Base-by-base conservation (phyloP, 805 yeast species). In the Monosporozyma solicola region DNA sequence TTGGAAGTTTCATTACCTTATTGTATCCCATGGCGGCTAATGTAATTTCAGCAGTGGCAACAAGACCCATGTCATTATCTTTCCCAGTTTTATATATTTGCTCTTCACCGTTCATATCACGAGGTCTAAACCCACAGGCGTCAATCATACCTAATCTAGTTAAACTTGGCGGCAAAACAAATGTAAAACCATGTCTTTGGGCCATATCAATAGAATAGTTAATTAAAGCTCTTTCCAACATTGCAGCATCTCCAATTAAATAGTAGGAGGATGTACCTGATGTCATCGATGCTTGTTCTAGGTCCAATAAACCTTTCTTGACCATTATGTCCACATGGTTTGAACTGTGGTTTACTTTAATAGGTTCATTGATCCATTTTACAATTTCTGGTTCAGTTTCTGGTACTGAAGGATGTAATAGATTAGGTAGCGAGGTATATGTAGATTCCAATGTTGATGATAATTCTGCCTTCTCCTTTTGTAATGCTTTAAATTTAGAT, bases 31-130 rank as follows among this genome's bases (percentile, higher is more conserved):
- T 70, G 0, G 90, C 97, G 0, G 97, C 99, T 29, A 94, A 67
- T 0, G 99, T 88, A 35, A 94, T 92, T 65, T 94, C 99, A 0
- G 98, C 96, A 0, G 99, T 94, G 1, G 98, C 99, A 0, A 92
- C 83, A 32, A 94, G 72, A 41, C 95, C 84, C 50, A 84, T 68
- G 25, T 74, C 74, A 39, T 39, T 39, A 41, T 77, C 78, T 24
- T 76, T 75, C 0, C 72, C 68, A 13, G 92, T 63, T 46, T 78
- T 78, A 66, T 91, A 94, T 0, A 89, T 84, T 65, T 94, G 99
- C 50, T 83, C 83, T 62, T 90, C 97, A 55, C 83, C 82, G 59
- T 86, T 85, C 60, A 82, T 84, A 63, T 94, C 98, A 55, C 95
- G 80, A 11, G 99, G 99, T 62, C 84, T 82, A 72, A 91, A 94